A percentile compares a stretch with the other conserved stretches of the same genome.
phyloP scores from a whole-genome alignment of 352 stramenopile species.

The Phytophthora pistaciae region DNA sequence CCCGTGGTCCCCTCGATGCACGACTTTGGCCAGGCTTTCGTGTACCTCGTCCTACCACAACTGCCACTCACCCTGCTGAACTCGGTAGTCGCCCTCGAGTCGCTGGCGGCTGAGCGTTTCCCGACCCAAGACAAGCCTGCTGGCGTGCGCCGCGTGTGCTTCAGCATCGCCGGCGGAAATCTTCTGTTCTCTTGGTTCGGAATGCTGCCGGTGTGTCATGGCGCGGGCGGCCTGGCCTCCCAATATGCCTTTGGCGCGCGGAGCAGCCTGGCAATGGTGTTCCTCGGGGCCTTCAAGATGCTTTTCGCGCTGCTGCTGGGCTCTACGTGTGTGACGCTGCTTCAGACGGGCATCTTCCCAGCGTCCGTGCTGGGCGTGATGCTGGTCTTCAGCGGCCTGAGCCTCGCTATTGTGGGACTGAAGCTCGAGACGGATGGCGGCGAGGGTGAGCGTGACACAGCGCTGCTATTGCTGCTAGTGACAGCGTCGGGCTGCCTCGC shows the following conservation, averaged over 20 bases:
- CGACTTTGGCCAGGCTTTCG: slow-evolving; percentile 80
- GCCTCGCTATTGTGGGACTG: slow-evolving; percentile 55
- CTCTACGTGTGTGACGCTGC: slow-evolving; percentile 64
- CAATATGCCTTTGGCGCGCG: slow-evolving; percentile 94
- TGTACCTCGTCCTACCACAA: slow-evolving; percentile 92
- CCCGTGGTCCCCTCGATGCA: slow-evolving; percentile 58
- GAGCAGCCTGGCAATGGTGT: slow-evolving; percentile 90
- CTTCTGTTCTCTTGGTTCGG: slow-evolving; percentile 91
- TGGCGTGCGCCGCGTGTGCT: slow-evolving; percentile 72
- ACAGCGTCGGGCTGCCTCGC: slow-evolving; percentile 53
- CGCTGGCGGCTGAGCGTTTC: slow-evolving; percentile 90
- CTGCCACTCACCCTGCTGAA: slow-evolving; percentile 94
- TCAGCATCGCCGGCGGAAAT: slow-evolving; percentile 81
- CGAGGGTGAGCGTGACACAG: slow-evolving; percentile 41
- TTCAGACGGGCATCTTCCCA: slow-evolving; percentile 69
- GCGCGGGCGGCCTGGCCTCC: slow-evolving; percentile 91
- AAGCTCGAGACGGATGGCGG: slow-evolving; percentile 42
- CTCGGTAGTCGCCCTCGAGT: slow-evolving; percentile 92
- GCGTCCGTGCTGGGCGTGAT: slow-evolving; percentile 65
- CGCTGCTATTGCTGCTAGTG: slow-evolving; percentile 47
- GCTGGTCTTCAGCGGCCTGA: slow-evolving; percentile 67
- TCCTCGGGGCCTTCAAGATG: slow-evolving; percentile 92
- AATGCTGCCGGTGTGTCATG: slow-evolving; percentile 94
- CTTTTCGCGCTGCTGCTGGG: slow-evolving; percentile 91
- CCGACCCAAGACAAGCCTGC: slow-evolving; percentile 75